phyloP scores from a whole-genome alignment of 164 flowering plant genomes.

The Akebia trifoliata region DNA sequence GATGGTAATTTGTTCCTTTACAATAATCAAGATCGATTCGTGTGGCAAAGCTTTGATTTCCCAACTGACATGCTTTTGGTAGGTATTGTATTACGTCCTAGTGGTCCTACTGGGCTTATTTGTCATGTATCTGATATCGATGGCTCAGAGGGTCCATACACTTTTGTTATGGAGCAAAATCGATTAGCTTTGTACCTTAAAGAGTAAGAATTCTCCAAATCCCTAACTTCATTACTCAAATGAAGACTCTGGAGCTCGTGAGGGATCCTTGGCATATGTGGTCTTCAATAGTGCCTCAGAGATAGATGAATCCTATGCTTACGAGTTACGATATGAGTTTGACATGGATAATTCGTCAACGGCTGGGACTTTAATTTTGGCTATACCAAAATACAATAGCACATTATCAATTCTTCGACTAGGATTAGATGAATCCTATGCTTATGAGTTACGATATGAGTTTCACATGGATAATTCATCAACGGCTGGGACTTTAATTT shows the following conservation, averaged over 20 bases:
- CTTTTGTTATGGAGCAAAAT: conserved; percentile 17
- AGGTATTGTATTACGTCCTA: conserved; percentile 19
- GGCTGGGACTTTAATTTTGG: not conserved
- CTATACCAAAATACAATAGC: conserved; percentile 23
- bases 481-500: too few species aligned
- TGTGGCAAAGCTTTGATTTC: conserved; percentile 39
- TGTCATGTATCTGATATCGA: conserved; percentile 21
- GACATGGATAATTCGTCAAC: not conserved
- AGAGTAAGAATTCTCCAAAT: conserved; percentile 3
- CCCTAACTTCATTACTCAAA: not conserved
- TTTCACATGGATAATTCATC: too few species aligned
- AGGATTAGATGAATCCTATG: too few species aligned
- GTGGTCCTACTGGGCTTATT: conserved; percentile 18
- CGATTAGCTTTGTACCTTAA: conserved; percentile 16
- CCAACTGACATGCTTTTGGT: conserved; percentile 31
- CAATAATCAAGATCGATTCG: conserved; percentile 18
- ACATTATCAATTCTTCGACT: conserved; percentile 18
- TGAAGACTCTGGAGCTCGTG: not conserved
- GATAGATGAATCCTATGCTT: not conserved
- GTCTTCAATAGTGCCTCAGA: not conserved
- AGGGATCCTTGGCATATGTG: not conserved
- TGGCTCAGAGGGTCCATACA: conserved; percentile 25
- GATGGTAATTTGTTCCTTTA: conserved; percentile 31
- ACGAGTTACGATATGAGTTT: not conserved
- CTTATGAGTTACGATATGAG: too few species aligned